Evolutionary conservation across 2,329 filamentous ascomycete genomes (phyloP).

Genomic region (Venturia aucupariae): DNA sequence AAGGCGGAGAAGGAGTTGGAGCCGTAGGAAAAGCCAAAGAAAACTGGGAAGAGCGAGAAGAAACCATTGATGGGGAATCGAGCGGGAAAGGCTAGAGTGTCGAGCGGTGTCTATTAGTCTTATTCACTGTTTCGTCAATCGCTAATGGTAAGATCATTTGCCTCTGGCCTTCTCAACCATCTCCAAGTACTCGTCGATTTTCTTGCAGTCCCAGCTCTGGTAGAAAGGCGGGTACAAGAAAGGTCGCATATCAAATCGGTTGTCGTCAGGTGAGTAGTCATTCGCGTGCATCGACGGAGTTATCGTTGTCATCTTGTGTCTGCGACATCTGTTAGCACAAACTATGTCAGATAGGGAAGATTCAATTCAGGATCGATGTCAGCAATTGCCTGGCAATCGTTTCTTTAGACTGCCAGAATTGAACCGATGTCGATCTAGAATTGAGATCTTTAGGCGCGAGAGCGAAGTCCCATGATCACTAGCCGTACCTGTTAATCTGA

Average conservation of each 20-base stretch:
- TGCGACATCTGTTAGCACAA: not conserved
- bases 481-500: slow-evolving; percentile 41
- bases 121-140: not conserved
- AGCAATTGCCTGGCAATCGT: not conserved
- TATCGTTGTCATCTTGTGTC: slow-evolving; percentile 42
- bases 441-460: not conserved
- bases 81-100: not conserved
- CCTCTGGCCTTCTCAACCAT: slow-evolving; percentile 6
- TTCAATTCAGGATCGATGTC: not conserved
- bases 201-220: slow-evolving; percentile 28
- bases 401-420: not conserved
- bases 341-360: not conserved
- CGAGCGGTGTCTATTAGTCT: not conserved
- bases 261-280: slow-evolving; percentile 47
- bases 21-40: not conserved
- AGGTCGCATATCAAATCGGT: slow-evolving; percentile 48
- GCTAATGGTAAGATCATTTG: not conserved
- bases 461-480: not conserved
- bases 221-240: slow-evolving; percentile 43
- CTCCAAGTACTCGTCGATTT: slow-evolving; percentile 20
- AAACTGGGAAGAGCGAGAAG: not conserved
- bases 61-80: not conserved
- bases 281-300: slow-evolving; percentile 22
- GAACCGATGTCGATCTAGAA: not conserved
- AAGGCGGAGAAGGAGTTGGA: not conserved